Evolutionary conservation across 2,329 filamentous ascomycete genomes (phyloP), one percentile per base, ranked within the genome.

Genomic region (Talaromyces islandicus): DNA sequence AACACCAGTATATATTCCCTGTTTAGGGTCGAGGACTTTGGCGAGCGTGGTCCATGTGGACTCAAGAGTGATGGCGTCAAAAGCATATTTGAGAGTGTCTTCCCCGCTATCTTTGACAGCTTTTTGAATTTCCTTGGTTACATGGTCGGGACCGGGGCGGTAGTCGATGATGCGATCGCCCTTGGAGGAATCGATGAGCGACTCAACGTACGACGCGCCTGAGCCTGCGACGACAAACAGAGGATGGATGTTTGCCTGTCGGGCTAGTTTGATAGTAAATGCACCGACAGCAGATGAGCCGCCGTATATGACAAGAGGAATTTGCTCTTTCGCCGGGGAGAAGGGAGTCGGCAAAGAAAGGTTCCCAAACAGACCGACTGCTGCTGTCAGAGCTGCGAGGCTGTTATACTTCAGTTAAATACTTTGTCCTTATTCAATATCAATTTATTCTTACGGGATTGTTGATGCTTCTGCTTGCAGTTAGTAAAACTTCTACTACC

Each of bases 131-230:
- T 72, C 70, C 59, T 70, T 64, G 0, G 82, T 73, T 4, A 86
- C 75, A 2, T 78, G 76, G 0, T 82, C 81, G 58, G 83, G 77
- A 7, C 85, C 85, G 0, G 75, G 68, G 27, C 85, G 82, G 70
- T 88, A 87, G 73, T 88, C 85, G 60, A 88, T 69, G 30, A 88
- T 73, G 0, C 75, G 72, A 66, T 88, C 85, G 43, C 84, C 84
- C 66, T 82, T 83, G 56, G 68, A 70, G 7, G 69, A 68, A 66
- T 85, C 80, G 58, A 87, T 78, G 35, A 85, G 71, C 0, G 66
- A 69, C 68, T 82, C 74, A 4, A 87, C 83, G 64, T 81, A 81
- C 2, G 77, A 66, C 6, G 70, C 70, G 6, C 81, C 81, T 2
- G 76, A 73, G 6, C 85, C 85, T 0, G 85, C 84, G 7, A 88